Conservation (phyloP, 345 rosid species). For the Corchorus olitorius region DNA sequence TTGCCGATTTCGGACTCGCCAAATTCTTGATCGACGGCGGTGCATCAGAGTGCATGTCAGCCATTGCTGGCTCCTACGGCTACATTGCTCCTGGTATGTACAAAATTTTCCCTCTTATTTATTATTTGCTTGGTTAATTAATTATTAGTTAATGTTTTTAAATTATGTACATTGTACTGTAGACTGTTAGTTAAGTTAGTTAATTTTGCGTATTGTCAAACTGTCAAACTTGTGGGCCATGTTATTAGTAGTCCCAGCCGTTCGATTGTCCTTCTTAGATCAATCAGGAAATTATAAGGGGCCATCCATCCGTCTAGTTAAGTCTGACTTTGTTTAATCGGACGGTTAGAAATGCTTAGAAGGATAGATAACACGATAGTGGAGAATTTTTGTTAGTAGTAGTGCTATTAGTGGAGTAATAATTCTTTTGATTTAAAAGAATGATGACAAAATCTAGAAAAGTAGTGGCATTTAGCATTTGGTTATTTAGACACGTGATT, state of each 20-base stretch:
- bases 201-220: not conserved
- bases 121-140: not conserved
- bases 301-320: not conserved
- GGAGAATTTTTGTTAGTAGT: too few relatives aligned
- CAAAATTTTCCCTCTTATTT: not conserved
- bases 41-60: slow-evolving; percentile 72
- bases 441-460: too few relatives aligned
- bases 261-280: slow-evolving; percentile 1
- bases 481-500: not conserved
- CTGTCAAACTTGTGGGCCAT: slow-evolving; percentile 22
- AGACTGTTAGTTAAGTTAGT: slow-evolving; percentile 26
- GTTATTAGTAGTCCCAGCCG: not conserved
- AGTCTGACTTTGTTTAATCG: not conserved
- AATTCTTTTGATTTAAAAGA: too few relatives aligned
- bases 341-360: not conserved
- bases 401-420: too few relatives aligned
- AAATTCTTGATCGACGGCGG: slow-evolving; percentile 61
- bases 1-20: slow-evolving; percentile 76
- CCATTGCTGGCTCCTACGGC: slow-evolving; percentile 75
- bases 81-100: slow-evolving; percentile 74
- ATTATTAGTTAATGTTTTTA: not conserved
- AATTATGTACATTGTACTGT: not conserved
- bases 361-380: not conserved
- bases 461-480: too few relatives aligned
- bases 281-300: not conserved